Evolutionary conservation across 805 yeast genomes (phyloP).

Genomic region (Suhomyces sp.): DNA sequence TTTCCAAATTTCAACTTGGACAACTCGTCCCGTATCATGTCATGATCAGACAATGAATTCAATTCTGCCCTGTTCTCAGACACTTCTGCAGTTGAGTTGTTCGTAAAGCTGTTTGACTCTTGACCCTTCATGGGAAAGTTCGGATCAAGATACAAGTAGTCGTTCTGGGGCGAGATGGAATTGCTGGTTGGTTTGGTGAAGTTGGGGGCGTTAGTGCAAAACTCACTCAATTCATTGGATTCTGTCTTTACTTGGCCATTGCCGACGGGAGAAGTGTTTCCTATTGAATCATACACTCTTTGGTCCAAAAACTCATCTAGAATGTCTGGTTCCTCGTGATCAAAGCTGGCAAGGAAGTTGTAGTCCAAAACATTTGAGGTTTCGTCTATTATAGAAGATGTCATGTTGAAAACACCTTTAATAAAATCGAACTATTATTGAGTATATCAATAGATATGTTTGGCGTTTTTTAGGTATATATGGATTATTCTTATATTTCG

Average conservation of each 20-base stretch:
- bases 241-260: slow-evolving; percentile 12
- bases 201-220: slow-evolving; percentile 8
- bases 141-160: slow-evolving; percentile 22
- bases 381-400: slow-evolving; percentile 22
- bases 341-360: slow-evolving; percentile 17
- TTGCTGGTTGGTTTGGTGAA: not conserved
- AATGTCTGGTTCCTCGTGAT: slow-evolving; percentile 44
- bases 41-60: slow-evolving; percentile 30
- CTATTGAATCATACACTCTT: slow-evolving; percentile 43
- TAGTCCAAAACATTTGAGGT: slow-evolving; percentile 19
- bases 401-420: slow-evolving; percentile 10
- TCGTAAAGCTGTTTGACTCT: not conserved
- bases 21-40: slow-evolving; percentile 47
- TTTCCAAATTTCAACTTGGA: slow-evolving; percentile 55
- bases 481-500: not conserved
- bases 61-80: not conserved
- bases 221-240: slow-evolving; percentile 14
- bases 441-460: not conserved
- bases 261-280: slow-evolving; percentile 17
- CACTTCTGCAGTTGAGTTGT: not conserved
- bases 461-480: not conserved
- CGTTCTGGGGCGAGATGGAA: slow-evolving; percentile 12
- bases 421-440: not conserved
- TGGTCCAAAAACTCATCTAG: slow-evolving; percentile 57
- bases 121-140: slow-evolving; percentile 3